Base-by-base conservation (phyloP, 2,329 filamentous ascomycete species). In the Botrytis pseudocinerea region DNA sequence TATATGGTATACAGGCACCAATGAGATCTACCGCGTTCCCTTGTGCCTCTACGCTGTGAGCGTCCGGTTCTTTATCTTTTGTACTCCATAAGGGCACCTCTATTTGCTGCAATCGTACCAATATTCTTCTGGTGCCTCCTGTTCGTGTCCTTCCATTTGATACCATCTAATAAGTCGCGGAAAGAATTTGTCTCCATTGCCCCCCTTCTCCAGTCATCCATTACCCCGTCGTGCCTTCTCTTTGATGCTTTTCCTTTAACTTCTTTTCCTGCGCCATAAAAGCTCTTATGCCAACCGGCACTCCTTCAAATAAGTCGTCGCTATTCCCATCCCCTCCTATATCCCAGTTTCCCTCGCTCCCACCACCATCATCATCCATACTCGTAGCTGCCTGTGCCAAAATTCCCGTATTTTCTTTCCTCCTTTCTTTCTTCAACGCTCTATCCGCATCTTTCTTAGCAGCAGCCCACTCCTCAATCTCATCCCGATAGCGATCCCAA, bases 211-310 rank as follows among this genome's bases (percentile, higher is more conserved):
- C 38, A 32, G 14, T 6, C 20, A 12, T 54, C 46, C 35, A 54
- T 63, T 54, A 73, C 40, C 76, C 74, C 69, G 48, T 69, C 3
- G 76, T 76, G 9, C 86, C 85, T 72, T 90, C 89, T 69, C 85
- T 83, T 78, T 84, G 82, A 80, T 95, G 93, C 82, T 89, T 92
- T 82, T 93, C 87, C 82, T 93, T 95, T 74, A 99, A 82, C 82
- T 86, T 91, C 87, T 98, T 98, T 85, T 99, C 96, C 74, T 92
- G 94, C 85, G 92, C 94, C 95, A 99, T 98, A 80, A 99, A 99
- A 82, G 97, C 95, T 75, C 93, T 87, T 76, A 99, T 98, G 0
- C 95, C 96, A 16, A 98, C 93, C 0, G 96, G 95, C 70, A 99
- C 90, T 77, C 89, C 89, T 68, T 89, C 88, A 79, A 97, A 97